phyloP scores from a whole-genome alignment of 495 filamentous ascomycete genomes.

The Hypomontagnella monticulosa region DNA sequence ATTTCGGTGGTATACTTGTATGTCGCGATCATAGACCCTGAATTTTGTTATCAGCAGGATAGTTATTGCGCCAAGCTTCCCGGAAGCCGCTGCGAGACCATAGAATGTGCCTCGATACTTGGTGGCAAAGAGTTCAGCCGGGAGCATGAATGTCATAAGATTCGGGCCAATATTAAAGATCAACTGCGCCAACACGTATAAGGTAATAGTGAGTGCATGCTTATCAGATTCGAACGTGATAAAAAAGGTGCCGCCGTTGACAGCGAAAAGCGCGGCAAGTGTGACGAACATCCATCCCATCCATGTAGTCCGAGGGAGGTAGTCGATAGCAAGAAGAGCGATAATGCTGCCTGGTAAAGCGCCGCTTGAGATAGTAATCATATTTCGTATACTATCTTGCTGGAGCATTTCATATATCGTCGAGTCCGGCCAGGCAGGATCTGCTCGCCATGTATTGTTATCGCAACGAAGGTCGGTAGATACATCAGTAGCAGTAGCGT shows the following conservation, averaged over 20 bases:
- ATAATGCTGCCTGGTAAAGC: conserved; percentile 51
- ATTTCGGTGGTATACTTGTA: conserved; percentile 13
- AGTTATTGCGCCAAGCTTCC: conserved; percentile 54
- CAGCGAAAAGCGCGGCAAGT: conserved; percentile 52
- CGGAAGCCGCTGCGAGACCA: conserved; percentile 54
- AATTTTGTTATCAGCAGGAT: conserved; percentile 43
- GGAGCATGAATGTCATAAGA: conserved; percentile 67
- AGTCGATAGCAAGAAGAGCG: conserved; percentile 50
- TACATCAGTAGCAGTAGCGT: conserved; percentile 48
- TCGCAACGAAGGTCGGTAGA: conserved; percentile 30
- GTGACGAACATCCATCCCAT: conserved; percentile 51
- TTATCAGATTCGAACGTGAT: conserved; percentile 44
- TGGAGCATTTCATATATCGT: conserved; percentile 48
- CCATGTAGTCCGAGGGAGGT: conserved; percentile 50
- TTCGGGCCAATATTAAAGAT: conserved; percentile 75
- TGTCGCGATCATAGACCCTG: conserved; percentile 15
- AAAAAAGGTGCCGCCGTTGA: conserved; percentile 51
- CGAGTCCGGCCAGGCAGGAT: conserved; percentile 38
- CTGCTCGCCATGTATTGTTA: conserved; percentile 54
- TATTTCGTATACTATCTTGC: conserved; percentile 45
- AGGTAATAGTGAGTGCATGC: conserved; percentile 59
- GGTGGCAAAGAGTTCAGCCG: conserved; percentile 56
- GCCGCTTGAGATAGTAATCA: conserved; percentile 52
- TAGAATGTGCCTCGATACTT: conserved; percentile 52
- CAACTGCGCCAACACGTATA: conserved; percentile 69